Evolutionary conservation across 768 basidiomycete species (phyloP), one percentile per base, ranked within the genome.

Genomic region (Porpolomopsis calyptriformis): DNA sequence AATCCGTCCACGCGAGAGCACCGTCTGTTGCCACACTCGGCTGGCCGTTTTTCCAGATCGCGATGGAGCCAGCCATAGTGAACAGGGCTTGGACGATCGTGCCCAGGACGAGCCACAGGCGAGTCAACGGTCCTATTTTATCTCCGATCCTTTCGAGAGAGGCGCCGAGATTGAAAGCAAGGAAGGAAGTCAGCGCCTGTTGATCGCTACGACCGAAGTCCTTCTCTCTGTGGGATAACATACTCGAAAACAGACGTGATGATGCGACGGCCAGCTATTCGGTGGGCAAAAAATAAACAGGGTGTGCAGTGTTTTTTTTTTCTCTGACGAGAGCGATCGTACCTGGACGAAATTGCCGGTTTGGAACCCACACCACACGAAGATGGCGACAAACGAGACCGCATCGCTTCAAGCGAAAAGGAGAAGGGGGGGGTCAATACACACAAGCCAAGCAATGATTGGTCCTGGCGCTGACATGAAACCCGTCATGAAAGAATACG

Each of bases 291-390:
- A 9, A 25, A 11, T 11, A 23, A 39, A 39, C 23, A 4, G 10
- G 10, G 38, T 14, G n/a, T n/a, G n/a, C n/a, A n/a, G n/a, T n/a
- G n/a, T n/a, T n/a, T n/a, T n/a, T n/a, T n/a, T n/a, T n/a, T n/a
- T n/a, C n/a, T n/a, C n/a, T n/a, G n/a, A n/a, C n/a, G n/a, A n/a
- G 23, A 41, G 27, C 24, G 42, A 43, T 16, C 18, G 14, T 53
- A 81, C 80, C 67, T 84, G 80, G 9, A 77, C 70, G 52, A 77
- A 77, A 57, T 86, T 86, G 43, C 83, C 85, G 0, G 86, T 88
- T 61, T 89, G 86, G 62, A 88, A 89, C 12, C 81, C 85, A 60
- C 82, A 84, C 85, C 87, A 90, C 8, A 89, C 77, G 60, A 79
- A 89, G 38, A 86, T 67, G 2, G 86, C 82, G 37, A 82, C 77